Base-by-base conservation (phyloP, 169 alveolate genomes). In the Cryptosporidium bovis region DNA sequence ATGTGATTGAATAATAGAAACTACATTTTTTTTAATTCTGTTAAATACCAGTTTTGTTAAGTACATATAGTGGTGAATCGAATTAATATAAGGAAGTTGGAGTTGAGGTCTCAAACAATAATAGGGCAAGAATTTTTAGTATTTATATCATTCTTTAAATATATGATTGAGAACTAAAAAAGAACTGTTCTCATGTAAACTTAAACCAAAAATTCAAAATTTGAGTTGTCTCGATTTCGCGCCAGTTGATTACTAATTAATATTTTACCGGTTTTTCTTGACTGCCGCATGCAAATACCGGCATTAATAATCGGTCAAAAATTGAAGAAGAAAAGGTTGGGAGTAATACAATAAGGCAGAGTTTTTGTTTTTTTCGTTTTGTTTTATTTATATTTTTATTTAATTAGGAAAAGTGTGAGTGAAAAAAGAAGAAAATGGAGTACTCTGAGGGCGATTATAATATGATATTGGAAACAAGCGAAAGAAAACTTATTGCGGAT, bases 271-370 rank as follows among this genome's bases (percentile, higher is more conserved):
- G 87, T 48, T 40, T 40, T 40, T 8, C 68, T 51, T 34, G 44
- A 24, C 65, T 53, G 71, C 56, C 64, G 87, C 87, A 77, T 77
- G 87, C 87, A 77, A 71, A 77, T 77, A 60, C 71, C 69, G 87
- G 87, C 64, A 77, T 66, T 66, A 24, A 13, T 20, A 66, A 31
- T 66, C 60, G 20, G 24, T 66, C 44, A 16, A 15, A 66, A 34
- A 66, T 44, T 7, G 8, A 34, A 34, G 2, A 18, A 20, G 16
- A 18, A 46, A 34, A 66, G 18, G 24, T 31, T 31, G 31, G 66
- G 64, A 71, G 51, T 56, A 65, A 40, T 40, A 29, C 24, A 62
- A 62, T 27, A 60, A 58, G 58, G 27, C 36, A 77, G 66, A 29
- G 64, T 20, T 58, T 40, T 62, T 34, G 69, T 20, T 18, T 44